A percentile compares a stretch with the other conserved stretches of the same genome.
Evolutionary conservation across 2,329 filamentous ascomycete genomes (phyloP).

Genomic region (Diaporthe ampelina): DNA sequence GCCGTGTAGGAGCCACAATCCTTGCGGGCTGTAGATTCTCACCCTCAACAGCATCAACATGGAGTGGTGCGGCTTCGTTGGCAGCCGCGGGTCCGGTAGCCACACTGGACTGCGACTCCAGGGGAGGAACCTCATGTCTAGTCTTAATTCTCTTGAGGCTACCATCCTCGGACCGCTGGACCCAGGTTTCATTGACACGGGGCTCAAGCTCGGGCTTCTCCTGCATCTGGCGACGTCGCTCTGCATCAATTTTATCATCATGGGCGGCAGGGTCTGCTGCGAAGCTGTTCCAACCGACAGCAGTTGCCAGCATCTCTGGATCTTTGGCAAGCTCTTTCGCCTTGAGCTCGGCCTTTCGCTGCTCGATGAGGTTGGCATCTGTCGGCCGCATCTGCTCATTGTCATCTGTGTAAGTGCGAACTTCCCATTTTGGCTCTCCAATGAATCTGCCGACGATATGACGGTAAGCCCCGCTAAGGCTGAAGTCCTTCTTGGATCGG

Average conservation of each 20-base stretch:
- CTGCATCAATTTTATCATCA: conserved; percentile 1
- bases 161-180: conserved; percentile 55
- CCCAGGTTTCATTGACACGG: conserved; percentile 57
- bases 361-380: conserved; percentile 79
- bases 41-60: background rate
- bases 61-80: conserved; percentile 7
- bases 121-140: conserved; percentile 20
- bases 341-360: conserved; percentile 52
- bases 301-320: conserved; percentile 44
- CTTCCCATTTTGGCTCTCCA: conserved; percentile 74
- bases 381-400: conserved; percentile 91
- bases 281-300: background rate
- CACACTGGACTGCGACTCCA: conserved; percentile 27
- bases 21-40: background rate
- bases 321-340: conserved; percentile 42
- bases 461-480: conserved; percentile 88
- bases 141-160: conserved; percentile 58
- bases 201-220: conserved; percentile 41
- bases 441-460: conserved; percentile 83
- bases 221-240: conserved; percentile 29
- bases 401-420: conserved; percentile 77
- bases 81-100: conserved; percentile 7
- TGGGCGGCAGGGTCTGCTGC: conserved; percentile 8
- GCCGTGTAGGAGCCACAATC: conserved; percentile 29
- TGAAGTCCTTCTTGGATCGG: conserved; percentile 87